A percentile compares a stretch with the other conserved stretches of the same genome.
phyloP scores from a whole-genome alignment of 371 early-diverging fungal genomes.

The Cokeromyces recurvatus region DNA sequence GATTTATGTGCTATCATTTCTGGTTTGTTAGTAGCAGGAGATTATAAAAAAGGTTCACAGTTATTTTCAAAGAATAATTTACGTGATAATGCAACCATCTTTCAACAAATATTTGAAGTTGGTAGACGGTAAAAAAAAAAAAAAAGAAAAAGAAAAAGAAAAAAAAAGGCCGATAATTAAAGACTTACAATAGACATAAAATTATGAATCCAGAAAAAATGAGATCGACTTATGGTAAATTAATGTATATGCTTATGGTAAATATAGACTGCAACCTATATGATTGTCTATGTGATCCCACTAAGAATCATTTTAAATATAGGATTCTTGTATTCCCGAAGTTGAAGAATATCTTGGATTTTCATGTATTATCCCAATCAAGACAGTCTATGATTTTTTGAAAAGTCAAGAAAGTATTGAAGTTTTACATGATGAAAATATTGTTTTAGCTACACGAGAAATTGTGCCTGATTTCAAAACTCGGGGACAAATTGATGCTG shows the following conservation, averaged over 20 bases:
- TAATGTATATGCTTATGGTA: slow-evolving; percentile 87
- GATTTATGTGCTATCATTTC: slow-evolving; percentile 91
- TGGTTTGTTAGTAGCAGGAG: slow-evolving; percentile 80
- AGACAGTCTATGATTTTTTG: slow-evolving; percentile 81
- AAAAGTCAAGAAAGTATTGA: slow-evolving; percentile 58
- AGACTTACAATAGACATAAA: slow-evolving; percentile 60
- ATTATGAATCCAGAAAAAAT: slow-evolving; percentile 98
- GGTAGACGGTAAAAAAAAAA: slow-evolving; percentile 67
- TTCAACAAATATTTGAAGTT: slow-evolving; percentile 88
- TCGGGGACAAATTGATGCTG: slow-evolving; percentile 71
- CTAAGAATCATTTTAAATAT: too few relatives aligned
- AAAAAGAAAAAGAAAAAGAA: not conserved
- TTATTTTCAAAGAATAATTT: slow-evolving; percentile 78
- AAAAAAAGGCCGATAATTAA: not conserved
- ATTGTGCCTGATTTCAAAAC: slow-evolving; percentile 79
- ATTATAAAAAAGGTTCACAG: slow-evolving; percentile 80
- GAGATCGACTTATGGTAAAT: slow-evolving; percentile 91
- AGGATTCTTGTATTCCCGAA: slow-evolving; percentile 85
- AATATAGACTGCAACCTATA: not conserved
- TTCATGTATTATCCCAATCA: slow-evolving; percentile 75
- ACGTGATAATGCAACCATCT: slow-evolving; percentile 81
- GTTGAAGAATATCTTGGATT: slow-evolving; percentile 86
- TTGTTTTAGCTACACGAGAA: slow-evolving; percentile 86
- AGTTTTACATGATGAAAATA: slow-evolving; percentile 75
- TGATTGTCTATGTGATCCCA: not conserved